Conservation (phyloP, 495 filamentous ascomycete species). For the Clohesyomyces aquaticus region DNA sequence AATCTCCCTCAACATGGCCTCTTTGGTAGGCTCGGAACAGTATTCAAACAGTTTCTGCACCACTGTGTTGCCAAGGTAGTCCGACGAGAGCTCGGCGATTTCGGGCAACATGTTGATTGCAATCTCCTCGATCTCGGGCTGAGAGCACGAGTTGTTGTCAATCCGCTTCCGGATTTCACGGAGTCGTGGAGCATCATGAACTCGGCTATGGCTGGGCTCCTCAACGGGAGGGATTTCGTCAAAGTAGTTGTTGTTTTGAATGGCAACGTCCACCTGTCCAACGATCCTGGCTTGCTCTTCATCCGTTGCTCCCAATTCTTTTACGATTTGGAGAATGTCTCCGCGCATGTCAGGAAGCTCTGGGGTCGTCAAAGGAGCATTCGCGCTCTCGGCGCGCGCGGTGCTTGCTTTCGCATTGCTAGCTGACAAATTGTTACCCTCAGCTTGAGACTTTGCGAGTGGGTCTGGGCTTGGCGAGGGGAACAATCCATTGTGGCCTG, state of each 20-base stretch:
- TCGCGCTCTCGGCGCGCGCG: conserved; percentile 29
- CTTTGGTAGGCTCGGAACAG: conserved; percentile 86
- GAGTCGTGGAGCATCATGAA: conserved; percentile 93
- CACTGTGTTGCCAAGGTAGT: conserved; percentile 98
- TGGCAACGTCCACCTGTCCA: conserved; percentile 71
- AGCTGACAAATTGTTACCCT: conserved; percentile 40
- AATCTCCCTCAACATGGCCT: conserved; percentile 87
- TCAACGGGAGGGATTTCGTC: conserved; percentile 87
- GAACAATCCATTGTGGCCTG: conserved; percentile 78
- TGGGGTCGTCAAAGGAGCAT: conserved; percentile 59
- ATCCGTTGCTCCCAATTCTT: conserved; percentile 84
- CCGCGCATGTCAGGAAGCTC: conserved; percentile 72
- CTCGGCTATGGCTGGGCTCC: conserved; percentile 85
- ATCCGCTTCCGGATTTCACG: conserved; percentile 97
- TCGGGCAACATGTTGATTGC: conserved; percentile 92
- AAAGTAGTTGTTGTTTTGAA: conserved; percentile 70
- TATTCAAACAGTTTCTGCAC: conserved; percentile 98
- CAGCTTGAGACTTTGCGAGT: conserved; percentile 60
- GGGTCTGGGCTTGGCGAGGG: conserved; percentile 96
- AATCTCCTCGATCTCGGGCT: conserved; percentile 87
- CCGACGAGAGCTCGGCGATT: conserved; percentile 89
- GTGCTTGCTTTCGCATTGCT: conserved; percentile 29
- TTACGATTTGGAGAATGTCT: conserved; percentile 85
- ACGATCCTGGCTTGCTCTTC: conserved; percentile 76
- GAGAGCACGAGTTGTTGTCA: conserved; percentile 85